phyloP scores from a whole-genome alignment of 305 asterid genomes.

The Fraxinus albicans region DNA sequence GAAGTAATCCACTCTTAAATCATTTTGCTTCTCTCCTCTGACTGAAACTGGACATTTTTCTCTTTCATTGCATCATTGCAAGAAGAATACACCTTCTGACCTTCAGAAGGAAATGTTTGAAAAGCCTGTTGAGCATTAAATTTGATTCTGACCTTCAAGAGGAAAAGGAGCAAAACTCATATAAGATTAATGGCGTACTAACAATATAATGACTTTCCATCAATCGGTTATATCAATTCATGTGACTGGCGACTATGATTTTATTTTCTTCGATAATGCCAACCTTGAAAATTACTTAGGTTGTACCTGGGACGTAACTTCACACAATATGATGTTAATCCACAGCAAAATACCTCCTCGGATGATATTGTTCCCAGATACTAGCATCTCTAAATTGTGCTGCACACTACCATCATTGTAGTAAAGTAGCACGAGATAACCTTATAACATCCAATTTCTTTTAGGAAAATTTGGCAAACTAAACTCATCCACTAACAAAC shows the following conservation, averaged over 20 bases:
- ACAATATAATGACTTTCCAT: neutral
- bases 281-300: neutral
- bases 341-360: neutral
- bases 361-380: neutral
- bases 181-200: neutral
- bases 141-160: too few species aligned
- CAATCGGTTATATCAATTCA: neutral
- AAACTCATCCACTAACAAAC: neutral
- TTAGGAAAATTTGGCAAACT: neutral
- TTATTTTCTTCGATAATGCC: neutral
- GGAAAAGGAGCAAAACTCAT: slow-evolving; percentile 10
- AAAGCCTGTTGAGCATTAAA: neutral
- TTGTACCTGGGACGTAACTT: neutral
- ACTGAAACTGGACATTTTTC: slow-evolving; percentile 4
- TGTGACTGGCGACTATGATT: neutral
- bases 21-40: slow-evolving; percentile 1
- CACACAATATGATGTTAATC: neutral
- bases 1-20: neutral
- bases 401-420: too few species aligned
- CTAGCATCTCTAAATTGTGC: too few species aligned
- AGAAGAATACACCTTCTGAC: neutral
- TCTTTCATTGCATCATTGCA: neutral
- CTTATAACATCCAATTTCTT: neutral
- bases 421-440: neutral
- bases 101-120: neutral